Base-by-base conservation (phyloP, 345 rosid genomes). In the Hibiscus tridactylites region DNA sequence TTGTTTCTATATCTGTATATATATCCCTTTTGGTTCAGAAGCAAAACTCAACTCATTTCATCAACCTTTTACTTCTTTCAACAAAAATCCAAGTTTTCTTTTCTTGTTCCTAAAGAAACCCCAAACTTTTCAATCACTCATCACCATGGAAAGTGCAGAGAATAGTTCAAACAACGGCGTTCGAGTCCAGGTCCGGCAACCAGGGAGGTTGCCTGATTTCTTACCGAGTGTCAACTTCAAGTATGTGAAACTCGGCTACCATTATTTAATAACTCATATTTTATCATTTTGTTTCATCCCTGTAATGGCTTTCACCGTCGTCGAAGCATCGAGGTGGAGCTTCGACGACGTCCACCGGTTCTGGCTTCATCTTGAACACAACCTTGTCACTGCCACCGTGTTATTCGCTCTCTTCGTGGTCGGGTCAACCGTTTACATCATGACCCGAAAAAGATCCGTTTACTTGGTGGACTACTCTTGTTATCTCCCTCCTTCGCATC, bases 181-280 rank as follows among this genome's bases (percentile, higher is more conserved):
- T 68, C 44, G 9, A 9, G 9, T 37, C 9, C 88, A 82, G 91
- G 88, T 88, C 91, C 93, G 71, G 37, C 82, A 76, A 35, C 57
- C 82, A 8, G 67, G 89, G 65, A 73, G 87, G 73, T 79, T 94
- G 65, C 98, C 95, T 1, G 91, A 91, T 85, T 91, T 90, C 80
- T 82, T 86, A 64, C 97, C 88, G 65, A 91, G 90, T 77, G 96
- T 94, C 67, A 94, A 90, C 74, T 81, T 91, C 52, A 91, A 94
- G 79, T 84, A 94, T 73, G 96, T 94, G 15, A 94, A 94, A 74
- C 76, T 94, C 6, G 98, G 97, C 47, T 94, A 94, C 68, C 98
- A 91, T 76, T 88, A 90, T 58, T 80, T 94, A 15, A 78, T 91
- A 17, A 87, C 83, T 24, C 83, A 90, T 70, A 79, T 91, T 35